Conservation (phyloP, 2,329 filamentous ascomycete genomes). For the Fusarium annulatum region DNA sequence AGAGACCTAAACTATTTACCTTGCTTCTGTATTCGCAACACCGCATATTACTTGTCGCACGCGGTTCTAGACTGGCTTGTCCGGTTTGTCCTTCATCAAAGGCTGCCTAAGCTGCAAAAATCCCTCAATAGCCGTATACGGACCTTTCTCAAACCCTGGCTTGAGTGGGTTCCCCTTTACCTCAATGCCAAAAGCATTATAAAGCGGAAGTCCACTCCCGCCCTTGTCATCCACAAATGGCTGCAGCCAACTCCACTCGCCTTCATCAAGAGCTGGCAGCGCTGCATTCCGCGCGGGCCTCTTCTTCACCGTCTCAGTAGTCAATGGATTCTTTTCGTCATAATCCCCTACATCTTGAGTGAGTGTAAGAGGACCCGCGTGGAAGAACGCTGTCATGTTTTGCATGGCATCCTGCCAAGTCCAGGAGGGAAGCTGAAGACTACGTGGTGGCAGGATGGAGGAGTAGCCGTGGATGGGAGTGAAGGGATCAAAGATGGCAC, state of each 20-base stretch:
- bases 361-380: background rate
- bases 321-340: background rate
- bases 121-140: background rate
- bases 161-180: background rate
- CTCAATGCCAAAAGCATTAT: background rate
- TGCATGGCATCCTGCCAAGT: background rate
- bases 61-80: background rate
- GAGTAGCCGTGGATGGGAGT: background rate
- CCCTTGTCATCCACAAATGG: background rate
- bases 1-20: too few relatives aligned
- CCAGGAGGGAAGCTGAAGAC: background rate
- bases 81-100: background rate
- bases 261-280: background rate
- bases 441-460: background rate
- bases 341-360: background rate
- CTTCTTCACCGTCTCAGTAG: background rate
- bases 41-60: too few relatives aligned
- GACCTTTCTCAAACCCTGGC: background rate
- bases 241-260: background rate
- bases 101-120: background rate
- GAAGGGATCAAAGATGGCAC: background rate
- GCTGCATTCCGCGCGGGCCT: background rate
- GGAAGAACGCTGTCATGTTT: background rate
- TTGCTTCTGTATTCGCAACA: too few relatives aligned
- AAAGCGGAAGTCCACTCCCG: fast-evolving